A percentile compares a stretch with the other conserved stretches of the same genome.
These are phyloP conservation scores for Daedaleopsis nitida DNA, from an alignment of 768 basidiomycete species.

Conservation along the genomic window DNA sequence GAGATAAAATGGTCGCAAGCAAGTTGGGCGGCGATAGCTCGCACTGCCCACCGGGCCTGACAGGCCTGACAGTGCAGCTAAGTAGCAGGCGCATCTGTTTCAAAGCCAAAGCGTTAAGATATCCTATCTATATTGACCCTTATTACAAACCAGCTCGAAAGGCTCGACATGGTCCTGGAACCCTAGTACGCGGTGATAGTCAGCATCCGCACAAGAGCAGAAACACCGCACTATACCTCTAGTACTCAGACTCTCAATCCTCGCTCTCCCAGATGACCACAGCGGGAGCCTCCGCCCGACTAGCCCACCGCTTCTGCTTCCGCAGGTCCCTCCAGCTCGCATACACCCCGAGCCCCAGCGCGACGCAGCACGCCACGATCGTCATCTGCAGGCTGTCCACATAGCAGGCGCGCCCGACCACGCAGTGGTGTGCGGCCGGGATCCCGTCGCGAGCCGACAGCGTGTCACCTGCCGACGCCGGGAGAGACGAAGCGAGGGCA, in stretches of 20 bases:
- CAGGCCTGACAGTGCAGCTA: too few species aligned
- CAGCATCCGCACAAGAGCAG: too few species aligned
- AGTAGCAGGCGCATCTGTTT: too few species aligned
- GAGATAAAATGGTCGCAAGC: too few species aligned
- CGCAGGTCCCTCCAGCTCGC: conserved; percentile 49
- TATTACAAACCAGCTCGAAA: too few species aligned
- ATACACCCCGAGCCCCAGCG: conserved; percentile 50
- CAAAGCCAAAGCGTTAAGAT: too few species aligned
- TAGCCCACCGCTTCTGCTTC: conserved; percentile 9
- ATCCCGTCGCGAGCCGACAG: conserved; percentile 16
- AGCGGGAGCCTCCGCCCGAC: conserved; percentile 6
- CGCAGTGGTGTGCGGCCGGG: conserved; percentile 47
- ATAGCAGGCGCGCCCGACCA: conserved; percentile 62
- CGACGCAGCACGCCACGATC: conserved; percentile 45
- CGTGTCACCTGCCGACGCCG: background rate
- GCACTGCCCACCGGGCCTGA: too few species aligned
- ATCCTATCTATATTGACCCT: too few species aligned
- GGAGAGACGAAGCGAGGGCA: conserved; percentile 9
- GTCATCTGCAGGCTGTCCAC: conserved; percentile 55
- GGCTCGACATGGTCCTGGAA: too few species aligned
- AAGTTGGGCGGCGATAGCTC: too few species aligned
- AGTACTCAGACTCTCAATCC: conserved; percentile 9
- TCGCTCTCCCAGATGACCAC: conserved; percentile 27
- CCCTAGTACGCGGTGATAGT: too few species aligned
- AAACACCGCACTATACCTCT: too few species aligned